Evolutionary conservation across 441 rosid species (phyloP).

Genomic region (Melastoma candidum): DNA sequence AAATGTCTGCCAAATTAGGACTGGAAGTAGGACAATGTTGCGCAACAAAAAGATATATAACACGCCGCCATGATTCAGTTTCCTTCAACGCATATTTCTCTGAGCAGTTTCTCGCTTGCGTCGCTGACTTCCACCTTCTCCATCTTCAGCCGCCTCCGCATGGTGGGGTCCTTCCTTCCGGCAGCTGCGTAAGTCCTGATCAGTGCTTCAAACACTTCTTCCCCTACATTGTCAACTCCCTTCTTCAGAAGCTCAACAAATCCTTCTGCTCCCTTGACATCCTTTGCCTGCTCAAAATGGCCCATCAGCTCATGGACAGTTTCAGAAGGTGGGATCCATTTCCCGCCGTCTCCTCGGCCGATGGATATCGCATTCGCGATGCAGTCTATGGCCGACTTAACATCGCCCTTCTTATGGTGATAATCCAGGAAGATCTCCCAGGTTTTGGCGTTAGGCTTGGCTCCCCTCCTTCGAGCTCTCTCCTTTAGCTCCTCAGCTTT

Average conservation of each 20-base stretch:
- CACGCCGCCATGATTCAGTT: no score
- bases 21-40: no score
- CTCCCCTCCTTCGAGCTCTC: constrained; percentile 54
- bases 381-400: constrained; percentile 49
- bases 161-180: constrained; percentile 51
- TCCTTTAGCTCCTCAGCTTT: constrained; percentile 65
- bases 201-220: constrained; percentile 57
- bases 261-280: constrained; percentile 78
- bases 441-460: constrained; percentile 66
- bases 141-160: constrained; percentile 67
- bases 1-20: no score
- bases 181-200: constrained; percentile 83
- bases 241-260: constrained; percentile 66
- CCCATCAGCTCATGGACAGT: constrained; percentile 41
- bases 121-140: constrained; percentile 58
- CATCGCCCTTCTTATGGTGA: constrained; percentile 43
- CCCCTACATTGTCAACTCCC: constrained; percentile 41
- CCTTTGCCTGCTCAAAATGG: constrained; percentile 53
- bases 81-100: constrained; percentile 45
- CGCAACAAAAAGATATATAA: no score
- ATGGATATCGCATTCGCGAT: constrained; percentile 47
- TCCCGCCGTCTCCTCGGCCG: constrained; percentile 58
- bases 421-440: constrained; percentile 73
- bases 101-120: constrained; percentile 53
- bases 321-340: constrained; percentile 71